Conservation (phyloP, 2,329 filamentous ascomycete species). For the Diaporthe capsici region DNA sequence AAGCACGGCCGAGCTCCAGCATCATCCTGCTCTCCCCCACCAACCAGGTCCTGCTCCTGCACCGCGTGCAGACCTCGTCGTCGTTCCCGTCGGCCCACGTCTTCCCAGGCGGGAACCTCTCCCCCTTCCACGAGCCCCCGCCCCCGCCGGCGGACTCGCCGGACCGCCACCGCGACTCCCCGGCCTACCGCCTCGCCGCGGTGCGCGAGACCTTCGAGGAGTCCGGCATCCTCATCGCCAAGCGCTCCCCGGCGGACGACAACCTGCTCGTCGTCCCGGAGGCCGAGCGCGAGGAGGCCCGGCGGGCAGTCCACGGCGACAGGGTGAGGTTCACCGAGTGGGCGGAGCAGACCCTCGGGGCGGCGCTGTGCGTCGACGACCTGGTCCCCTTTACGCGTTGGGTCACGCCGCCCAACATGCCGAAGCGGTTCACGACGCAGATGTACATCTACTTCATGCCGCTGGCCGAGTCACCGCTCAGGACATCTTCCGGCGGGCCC, state of each 20-base stretch:
- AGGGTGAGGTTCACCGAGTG: constrained; percentile 78
- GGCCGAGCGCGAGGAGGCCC: constrained; percentile 72
- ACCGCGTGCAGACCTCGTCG: constrained; percentile 84
- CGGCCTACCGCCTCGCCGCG: constrained; percentile 84
- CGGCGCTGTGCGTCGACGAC: constrained; percentile 58
- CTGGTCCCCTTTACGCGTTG: constrained; percentile 90
- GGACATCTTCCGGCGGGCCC: background rate
- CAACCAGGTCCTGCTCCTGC: constrained; percentile 90
- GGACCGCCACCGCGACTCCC: constrained; percentile 77
- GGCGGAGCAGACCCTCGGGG: constrained; percentile 53
- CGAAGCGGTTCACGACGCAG: constrained; percentile 90
- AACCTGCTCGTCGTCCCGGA: constrained; percentile 74
- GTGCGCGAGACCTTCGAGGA: constrained; percentile 96
- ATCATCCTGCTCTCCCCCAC: constrained; percentile 87
- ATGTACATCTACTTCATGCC: constrained; percentile 97
- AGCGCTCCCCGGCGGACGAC: constrained; percentile 51
- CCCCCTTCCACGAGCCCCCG: constrained; percentile 81
- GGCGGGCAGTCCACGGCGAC: constrained; percentile 78
- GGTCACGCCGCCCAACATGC: constrained; percentile 83
- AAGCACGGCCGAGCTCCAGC: constrained; percentile 59
- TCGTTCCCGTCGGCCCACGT: constrained; percentile 95
- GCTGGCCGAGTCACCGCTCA: constrained; percentile 51
- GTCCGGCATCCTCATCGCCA: constrained; percentile 87
- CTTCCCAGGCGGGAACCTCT: constrained; percentile 92
- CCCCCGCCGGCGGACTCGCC: constrained; percentile 61